A percentile compares a stretch with the other conserved stretches of the same genome.
Evolutionary conservation across 768 basidiomycete genomes (phyloP).

Genomic region (Naematelia aurantialba): DNA sequence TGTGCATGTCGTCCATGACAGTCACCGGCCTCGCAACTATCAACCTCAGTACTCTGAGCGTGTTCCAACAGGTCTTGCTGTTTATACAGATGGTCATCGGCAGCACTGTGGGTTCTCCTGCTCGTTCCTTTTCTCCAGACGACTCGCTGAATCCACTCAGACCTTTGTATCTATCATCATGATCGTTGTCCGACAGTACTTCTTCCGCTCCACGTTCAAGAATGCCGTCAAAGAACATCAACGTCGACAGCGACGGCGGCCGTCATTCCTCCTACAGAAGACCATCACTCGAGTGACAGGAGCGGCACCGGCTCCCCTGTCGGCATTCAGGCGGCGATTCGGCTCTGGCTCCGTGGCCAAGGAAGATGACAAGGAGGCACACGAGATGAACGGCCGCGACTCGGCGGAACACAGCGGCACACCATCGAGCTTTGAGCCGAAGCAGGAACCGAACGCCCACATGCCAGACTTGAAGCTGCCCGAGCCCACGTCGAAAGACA

Average conservation of each 20-base stretch:
- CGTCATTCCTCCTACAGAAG: constrained; percentile 25
- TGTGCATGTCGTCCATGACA: constrained; percentile 48
- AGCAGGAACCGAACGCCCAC: constrained; percentile 1
- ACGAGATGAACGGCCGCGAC: background rate
- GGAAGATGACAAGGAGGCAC: background rate
- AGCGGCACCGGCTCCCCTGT: constrained; percentile 16
- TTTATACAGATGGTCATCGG: constrained; percentile 60
- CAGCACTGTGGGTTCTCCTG: constrained; percentile 29
- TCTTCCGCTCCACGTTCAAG: constrained; percentile 45
- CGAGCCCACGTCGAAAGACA: constrained; percentile 7
- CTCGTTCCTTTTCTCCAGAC: background rate
- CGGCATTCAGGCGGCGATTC: constrained; percentile 26
- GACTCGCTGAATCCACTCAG: constrained; percentile 11
- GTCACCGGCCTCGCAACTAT: constrained; percentile 50
- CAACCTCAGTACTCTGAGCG: constrained; percentile 48
- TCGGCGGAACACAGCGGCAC: background rate
- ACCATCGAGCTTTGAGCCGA: constrained; percentile 1
- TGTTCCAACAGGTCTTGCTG: constrained; percentile 47
- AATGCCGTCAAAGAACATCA: constrained; percentile 41
- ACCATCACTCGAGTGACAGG: constrained; percentile 31
- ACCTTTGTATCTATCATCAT: constrained; percentile 47
- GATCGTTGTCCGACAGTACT: constrained; percentile 48
- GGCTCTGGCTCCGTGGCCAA: constrained; percentile 8
- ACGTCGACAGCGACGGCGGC: constrained; percentile 7
- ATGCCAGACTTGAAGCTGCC: background rate